Evolutionary conservation across 192 early-diverging fungal species (phyloP), one percentile per base, ranked within the genome.

Genomic region (Geranomyces michiganensis): DNA sequence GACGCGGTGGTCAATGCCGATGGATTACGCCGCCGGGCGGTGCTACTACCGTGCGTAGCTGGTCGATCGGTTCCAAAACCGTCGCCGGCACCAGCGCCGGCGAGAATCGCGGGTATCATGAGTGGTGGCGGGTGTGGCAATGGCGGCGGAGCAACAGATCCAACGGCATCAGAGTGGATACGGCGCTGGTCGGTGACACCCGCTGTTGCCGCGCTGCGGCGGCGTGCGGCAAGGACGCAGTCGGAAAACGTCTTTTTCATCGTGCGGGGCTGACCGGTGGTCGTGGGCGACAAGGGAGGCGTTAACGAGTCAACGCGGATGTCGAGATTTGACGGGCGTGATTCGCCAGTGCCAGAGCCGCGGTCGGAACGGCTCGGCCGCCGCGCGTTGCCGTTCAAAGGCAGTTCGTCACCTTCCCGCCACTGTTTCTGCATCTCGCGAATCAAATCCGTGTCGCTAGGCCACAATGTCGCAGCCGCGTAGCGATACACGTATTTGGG

Each of bases 401-500:
- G 19, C 12, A 77, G 19, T 5, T 56, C 60, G 13, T 63, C 56
- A 31, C 79, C 82, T 21, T 68, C 68, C 46, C 73, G 76, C 76
- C 77, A 83, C 47, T 80, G 71, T 46, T 76, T 71, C 56, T 80
- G 77, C 12, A 75, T 67, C 70, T 86, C 84, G n/a, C 73, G 77
- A 0, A 82, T 51, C 21, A 86, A 71, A 67, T 80, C 84, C 5
- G 80, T 78, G 56, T 86, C 84, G 1, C 62, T 62, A 17, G 84
- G 84, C 44, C 45, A 56, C 13, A 82, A 58, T 44, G 75, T 77
- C 41, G 76, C 79, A 27, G 75, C 88, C 29, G 89, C 74, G 71
- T 87, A 93, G 58, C 89, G 81, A 36, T 88, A 75, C 0, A 86
- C 55, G 75, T 86, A 91, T 41, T 92, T 81, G 1, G 92, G 91